phyloP scores from a whole-genome alignment of 805 yeast species.

The Starmera amethionina region DNA sequence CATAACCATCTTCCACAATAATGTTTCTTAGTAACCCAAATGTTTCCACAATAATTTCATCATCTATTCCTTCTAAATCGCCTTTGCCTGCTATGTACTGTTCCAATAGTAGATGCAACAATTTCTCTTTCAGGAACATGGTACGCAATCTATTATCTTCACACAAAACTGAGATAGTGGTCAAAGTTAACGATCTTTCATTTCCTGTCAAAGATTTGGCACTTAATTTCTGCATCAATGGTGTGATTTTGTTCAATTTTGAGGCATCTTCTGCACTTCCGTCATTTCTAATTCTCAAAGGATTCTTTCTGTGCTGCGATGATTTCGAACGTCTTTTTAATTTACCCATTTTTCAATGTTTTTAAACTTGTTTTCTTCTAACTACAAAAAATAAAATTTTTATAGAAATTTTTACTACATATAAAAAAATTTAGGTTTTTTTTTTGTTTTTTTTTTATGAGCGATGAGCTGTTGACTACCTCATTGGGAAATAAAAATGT shows the following conservation, averaged over 20 bases:
- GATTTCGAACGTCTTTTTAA: constrained; percentile 57
- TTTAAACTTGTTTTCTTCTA: no score
- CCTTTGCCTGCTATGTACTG: constrained; percentile 52
- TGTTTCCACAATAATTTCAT: constrained; percentile 72
- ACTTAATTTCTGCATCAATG: constrained; percentile 52
- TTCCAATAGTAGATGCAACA: constrained; percentile 54
- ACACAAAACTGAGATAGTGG: constrained; percentile 59
- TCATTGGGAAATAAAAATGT: no score
- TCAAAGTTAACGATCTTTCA: constrained; percentile 70
- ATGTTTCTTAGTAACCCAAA: constrained; percentile 75
- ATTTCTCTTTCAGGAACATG: constrained; percentile 57
- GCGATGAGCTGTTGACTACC: no score
- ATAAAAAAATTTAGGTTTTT: no score
- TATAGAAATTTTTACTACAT: no score
- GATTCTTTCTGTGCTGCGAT: constrained; percentile 29
- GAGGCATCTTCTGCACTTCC: constrained; percentile 34
- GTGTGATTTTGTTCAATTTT: constrained; percentile 49
- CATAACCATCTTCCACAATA: constrained; percentile 82
- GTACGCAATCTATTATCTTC: constrained; percentile 60
- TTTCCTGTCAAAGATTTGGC: constrained; percentile 45
- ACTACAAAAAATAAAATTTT: no score
- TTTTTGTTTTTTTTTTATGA: no score
- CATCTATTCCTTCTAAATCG: constrained; percentile 53
- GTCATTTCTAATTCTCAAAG: constrained; percentile 20
- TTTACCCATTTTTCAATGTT: constrained; percentile 47